Evolutionary conservation across 2,329 filamentous ascomycete genomes (phyloP).

Genomic region (Penicillium sp.): DNA sequence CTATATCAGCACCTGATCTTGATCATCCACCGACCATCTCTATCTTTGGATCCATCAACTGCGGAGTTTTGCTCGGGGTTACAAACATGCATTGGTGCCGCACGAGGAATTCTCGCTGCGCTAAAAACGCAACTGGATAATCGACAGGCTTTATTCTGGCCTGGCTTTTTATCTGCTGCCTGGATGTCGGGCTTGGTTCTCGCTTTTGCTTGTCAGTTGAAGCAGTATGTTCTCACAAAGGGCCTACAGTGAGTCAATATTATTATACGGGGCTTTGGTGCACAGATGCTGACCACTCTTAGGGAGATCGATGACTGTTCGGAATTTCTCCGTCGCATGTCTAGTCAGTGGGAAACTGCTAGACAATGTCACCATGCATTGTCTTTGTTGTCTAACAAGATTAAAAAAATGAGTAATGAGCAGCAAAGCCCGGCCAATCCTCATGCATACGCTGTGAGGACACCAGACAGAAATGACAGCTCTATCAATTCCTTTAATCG

Average conservation of each 20-base stretch:
- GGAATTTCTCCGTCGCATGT: conserved; percentile 36
- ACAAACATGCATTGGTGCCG: conserved; percentile 43
- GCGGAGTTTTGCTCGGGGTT: conserved; percentile 43
- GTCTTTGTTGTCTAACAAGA: conserved; percentile 33
- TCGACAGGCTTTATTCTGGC: conserved; percentile 40
- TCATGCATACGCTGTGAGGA: conserved; percentile 6
- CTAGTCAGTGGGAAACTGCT: conserved; percentile 41
- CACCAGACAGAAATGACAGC: background rate
- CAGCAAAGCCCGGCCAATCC: conserved; percentile 4
- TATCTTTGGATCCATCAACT: conserved; percentile 40
- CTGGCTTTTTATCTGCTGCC: conserved; percentile 40
- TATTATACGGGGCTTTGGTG: background rate
- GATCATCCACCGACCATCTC: conserved; percentile 40
- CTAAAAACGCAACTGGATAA: conserved; percentile 34
- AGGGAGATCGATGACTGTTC: conserved; percentile 41
- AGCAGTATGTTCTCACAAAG: conserved; percentile 38
- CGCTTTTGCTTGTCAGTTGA: conserved; percentile 43
- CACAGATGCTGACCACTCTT: conserved; percentile 1
- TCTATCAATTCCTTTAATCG: background rate
- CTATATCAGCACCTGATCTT: conserved; percentile 44
- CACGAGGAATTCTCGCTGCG: conserved; percentile 39
- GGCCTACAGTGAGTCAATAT: conserved; percentile 31
- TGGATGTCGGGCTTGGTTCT: conserved; percentile 46
- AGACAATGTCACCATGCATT: conserved; percentile 41
- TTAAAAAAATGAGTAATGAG: conserved; percentile 19